Percentiles rank a stretch among this genome's conserved stretches.
Conservation (phyloP, 306 rosid genomes). For the Acacia melanoxylon region DNA sequence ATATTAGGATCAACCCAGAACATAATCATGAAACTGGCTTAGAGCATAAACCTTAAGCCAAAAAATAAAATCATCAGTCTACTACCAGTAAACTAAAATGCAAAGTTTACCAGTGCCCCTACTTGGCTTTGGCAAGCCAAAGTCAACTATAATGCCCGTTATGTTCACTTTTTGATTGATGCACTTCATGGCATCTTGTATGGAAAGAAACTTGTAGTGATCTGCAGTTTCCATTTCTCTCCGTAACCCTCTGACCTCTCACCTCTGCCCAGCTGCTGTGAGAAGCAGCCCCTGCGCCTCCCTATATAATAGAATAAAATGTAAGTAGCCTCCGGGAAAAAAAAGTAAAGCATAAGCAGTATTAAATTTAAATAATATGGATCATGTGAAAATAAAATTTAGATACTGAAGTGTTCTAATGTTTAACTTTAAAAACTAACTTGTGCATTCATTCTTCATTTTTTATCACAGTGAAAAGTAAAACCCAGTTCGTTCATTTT, state of each 20-base stretch:
- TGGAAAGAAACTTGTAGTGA: conserved; percentile 42
- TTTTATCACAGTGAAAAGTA: background rate
- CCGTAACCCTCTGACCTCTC: background rate
- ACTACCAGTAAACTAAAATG: conserved; percentile 54
- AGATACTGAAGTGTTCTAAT: background rate
- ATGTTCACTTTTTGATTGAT: conserved; percentile 46
- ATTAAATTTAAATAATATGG: background rate
- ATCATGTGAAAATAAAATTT: background rate
- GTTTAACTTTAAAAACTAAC: background rate
- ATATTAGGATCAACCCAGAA: background rate
- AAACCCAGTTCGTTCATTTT: background rate
- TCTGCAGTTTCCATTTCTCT: conserved; percentile 30
- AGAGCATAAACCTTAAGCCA: conserved; percentile 51
- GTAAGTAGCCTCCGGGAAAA: background rate
- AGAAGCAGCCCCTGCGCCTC: background rate
- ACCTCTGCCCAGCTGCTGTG: background rate
- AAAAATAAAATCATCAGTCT: conserved; percentile 54
- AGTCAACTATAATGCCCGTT: conserved; percentile 52
- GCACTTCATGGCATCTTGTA: conserved; percentile 47
- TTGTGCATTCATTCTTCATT: too few relatives aligned
- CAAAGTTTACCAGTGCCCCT: conserved; percentile 59
- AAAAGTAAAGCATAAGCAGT: background rate
- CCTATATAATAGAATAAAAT: background rate
- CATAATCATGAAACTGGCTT: conserved; percentile 51
- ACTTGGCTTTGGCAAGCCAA: conserved; percentile 45